Base-by-base conservation (phyloP, 2,329 filamentous ascomycete genomes). In the Colletotrichum siamense region DNA sequence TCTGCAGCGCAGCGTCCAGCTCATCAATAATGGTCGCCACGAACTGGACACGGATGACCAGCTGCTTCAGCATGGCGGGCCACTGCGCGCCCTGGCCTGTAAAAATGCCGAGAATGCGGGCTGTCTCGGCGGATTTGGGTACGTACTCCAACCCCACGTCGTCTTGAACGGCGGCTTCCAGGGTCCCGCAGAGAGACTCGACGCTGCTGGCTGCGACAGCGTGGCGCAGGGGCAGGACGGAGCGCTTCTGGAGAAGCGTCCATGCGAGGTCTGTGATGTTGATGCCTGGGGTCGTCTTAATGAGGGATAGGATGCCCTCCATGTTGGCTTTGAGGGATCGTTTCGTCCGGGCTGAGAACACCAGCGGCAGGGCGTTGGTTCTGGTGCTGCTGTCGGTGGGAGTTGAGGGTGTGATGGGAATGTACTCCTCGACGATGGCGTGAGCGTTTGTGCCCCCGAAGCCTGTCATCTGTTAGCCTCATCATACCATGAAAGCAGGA, bases 1-100 rank as follows among this genome's bases (percentile, higher is more conserved):
- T 0, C 26, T 36, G 32, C 61, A 82, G 71, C 9, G 74, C 77
- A 1, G 78, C 34, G 1, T 83, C 79, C 1, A 84, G 69, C 30
- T 78, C 62, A 18, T 78, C 74, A 9, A 80, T 77, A 26, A 69
- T 6, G 18, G 32, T 4, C n/a, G 3, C 10, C 52, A 28, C 8
- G 52, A 69, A 10, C 34, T 32, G 26, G 44, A 18, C 55, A 69
- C 39, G 13, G 52, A 32, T 18, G 55, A 52, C 12, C 30, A 69
- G 65, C 18, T 24, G 24, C 34, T 34, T 71, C 49, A 52, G 49
- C 49, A 52, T 52, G 15, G 18, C 49, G 49, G 49, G 49, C 49
- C 49, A 52, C 16, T 52, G 49, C 15, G 49, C 49, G 16, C 16
- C 16, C 49, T 52, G 49, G 18, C 49, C 49, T n/a, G 49, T n/a